Percentiles rank a stretch among this genome's conserved stretches.
phyloP scores from a whole-genome alignment of 2,329 filamentous ascomycete species.

The Thielaviopsis musarum region DNA sequence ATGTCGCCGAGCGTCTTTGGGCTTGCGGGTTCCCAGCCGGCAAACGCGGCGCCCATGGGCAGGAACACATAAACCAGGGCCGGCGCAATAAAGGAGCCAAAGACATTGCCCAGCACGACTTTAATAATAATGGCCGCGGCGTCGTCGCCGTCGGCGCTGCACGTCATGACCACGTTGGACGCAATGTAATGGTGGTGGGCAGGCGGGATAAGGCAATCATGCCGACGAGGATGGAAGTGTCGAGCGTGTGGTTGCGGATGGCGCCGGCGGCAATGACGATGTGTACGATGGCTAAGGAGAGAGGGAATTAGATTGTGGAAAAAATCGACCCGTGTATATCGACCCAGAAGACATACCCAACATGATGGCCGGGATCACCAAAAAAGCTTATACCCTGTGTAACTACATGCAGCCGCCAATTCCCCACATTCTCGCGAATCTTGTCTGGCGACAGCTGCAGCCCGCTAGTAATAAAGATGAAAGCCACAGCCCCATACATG shows the following conservation, averaged over 20 bases:
- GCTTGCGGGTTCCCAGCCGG: slow-evolving; percentile 35
- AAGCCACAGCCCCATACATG: slow-evolving; percentile 49
- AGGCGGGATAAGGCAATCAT: slow-evolving; percentile 51
- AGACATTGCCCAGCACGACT: slow-evolving; percentile 52
- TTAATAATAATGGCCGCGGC: slow-evolving; percentile 51
- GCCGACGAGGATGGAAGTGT: slow-evolving; percentile 47
- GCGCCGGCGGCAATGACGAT: slow-evolving; percentile 30
- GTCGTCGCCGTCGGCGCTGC: slow-evolving; percentile 50
- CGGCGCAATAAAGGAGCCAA: slow-evolving; percentile 51
- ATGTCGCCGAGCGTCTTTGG: slow-evolving; percentile 38
- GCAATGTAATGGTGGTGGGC: slow-evolving; percentile 58
- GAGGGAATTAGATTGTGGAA: neutral
- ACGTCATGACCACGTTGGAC: slow-evolving; percentile 59
- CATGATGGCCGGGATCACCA: slow-evolving; percentile 46
- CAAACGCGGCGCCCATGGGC: slow-evolving; percentile 34
- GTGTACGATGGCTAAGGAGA: slow-evolving; percentile 24
- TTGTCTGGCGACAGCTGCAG: slow-evolving; percentile 49
- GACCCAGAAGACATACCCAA: slow-evolving; percentile 35
- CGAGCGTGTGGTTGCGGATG: slow-evolving; percentile 37
- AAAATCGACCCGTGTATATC: too few relatives aligned
- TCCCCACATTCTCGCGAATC: slow-evolving; percentile 41
- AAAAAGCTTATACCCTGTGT: slow-evolving; percentile 51
- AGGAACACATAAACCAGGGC: slow-evolving; percentile 46
- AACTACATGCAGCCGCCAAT: slow-evolving; percentile 51
- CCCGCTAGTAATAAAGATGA: slow-evolving; percentile 57